Evolutionary conservation across 73 alveolate genomes (phyloP).

Genomic region (Tetrahymena malaccensis): DNA sequence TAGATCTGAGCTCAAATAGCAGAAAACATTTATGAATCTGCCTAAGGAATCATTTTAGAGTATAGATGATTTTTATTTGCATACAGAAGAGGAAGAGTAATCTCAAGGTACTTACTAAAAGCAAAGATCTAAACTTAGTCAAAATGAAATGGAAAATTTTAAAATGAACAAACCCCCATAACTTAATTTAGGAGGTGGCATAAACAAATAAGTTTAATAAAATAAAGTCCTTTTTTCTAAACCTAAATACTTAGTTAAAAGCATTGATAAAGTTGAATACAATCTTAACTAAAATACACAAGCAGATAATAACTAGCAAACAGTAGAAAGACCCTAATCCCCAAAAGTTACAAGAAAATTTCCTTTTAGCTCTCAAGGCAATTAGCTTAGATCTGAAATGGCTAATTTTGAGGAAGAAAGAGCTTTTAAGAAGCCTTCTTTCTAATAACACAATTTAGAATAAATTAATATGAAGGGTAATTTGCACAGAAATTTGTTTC

Average conservation of each 20-base stretch:
- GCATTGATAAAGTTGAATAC: background rate
- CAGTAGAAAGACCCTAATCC: background rate
- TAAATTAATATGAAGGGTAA: background rate
- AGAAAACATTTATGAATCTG: background rate
- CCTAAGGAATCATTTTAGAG: background rate
- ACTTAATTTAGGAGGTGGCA: background rate
- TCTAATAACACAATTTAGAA: background rate
- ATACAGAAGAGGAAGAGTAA: background rate
- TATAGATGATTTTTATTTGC: background rate
- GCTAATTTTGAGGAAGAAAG: background rate
- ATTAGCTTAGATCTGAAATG: background rate
- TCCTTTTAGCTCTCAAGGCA: background rate
- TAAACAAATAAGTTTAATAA: background rate
- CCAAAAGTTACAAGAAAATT: background rate
- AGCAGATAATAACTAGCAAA: background rate
- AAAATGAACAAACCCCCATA: background rate
- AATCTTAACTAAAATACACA: background rate
- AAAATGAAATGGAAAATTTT: background rate
- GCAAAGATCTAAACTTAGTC: background rate
- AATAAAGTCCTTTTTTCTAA: background rate
- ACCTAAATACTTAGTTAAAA: background rate
- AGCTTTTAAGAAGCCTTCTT: background rate
- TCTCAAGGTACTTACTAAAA: background rate
- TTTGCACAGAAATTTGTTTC: background rate
- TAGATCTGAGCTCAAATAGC: background rate